Evolutionary conservation across 108 stramenopile species (phyloP), one percentile per base, ranked within the genome.

Genomic region (Pseudonitzschia pungens): DNA sequence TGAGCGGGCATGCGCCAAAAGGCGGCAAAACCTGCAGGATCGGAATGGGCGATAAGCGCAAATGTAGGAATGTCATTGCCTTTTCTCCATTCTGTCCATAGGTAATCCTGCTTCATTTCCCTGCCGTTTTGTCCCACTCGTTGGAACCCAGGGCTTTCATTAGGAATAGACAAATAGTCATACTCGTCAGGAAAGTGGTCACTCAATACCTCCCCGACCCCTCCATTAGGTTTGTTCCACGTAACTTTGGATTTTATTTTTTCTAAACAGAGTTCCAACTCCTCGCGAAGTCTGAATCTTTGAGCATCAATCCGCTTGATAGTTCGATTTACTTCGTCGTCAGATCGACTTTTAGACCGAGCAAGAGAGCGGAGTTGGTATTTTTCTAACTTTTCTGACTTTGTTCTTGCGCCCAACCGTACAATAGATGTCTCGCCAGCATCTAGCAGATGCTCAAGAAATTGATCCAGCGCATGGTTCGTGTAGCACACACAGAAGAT

Each of bases 401-500:
- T 85, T n/a, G 83, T 77, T 70, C 85, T 69, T 9, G 86, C 85
- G 36, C 90, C 90, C 53, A 92, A 73, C n/a, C 90, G 83, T 24
- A 89, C 86, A 28, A 92, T 70, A 8, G 40, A 66, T 3, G 53
- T 79, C 41, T 87, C 84, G 0, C 81, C 86, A 52, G 55, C 53
- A 52, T 86, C 82, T 0, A 88, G 63, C 59, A 93, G 64, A 67
- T 86, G 77, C 58, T 84, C 83, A 18, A 91, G 77, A 69, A 93
- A 89, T 74, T 87, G 86, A 78, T 93, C 92, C 59, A 93, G 78
- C 27, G 92, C 92, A 74, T 93, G 92, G 62, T 93, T 93, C 11
- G 90, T 93, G 68, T 81, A 80, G 71, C 90, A 91, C 21, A 93
- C 74, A 71, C 81, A 82, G 3, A 86, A 73, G 24, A 86, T 86